Evolutionary conservation across 805 yeast species (phyloP).

Genomic region (Maudiozyma barnettii): DNA sequence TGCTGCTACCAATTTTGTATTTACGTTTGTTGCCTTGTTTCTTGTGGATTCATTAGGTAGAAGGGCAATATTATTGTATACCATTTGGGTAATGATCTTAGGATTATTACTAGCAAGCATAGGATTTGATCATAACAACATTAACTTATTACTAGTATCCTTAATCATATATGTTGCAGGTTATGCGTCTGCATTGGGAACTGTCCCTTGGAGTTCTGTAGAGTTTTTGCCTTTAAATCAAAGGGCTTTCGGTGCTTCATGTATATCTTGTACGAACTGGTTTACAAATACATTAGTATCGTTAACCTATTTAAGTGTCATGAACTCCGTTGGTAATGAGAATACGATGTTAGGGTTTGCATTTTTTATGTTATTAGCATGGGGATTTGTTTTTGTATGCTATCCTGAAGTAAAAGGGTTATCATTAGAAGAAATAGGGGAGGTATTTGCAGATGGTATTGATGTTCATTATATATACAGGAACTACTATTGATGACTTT

Average conservation of each 20-base stretch:
- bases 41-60: conserved; percentile 45
- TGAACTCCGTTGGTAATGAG: conserved; percentile 23
- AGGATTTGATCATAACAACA: conserved; percentile 19
- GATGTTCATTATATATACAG: conserved; percentile 31
- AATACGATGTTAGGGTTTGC: conserved; percentile 31
- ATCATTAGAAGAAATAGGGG: conserved; percentile 35
- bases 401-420: conserved; percentile 40
- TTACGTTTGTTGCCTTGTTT: conserved; percentile 44
- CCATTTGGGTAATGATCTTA: conserved; percentile 33
- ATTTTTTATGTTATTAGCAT: conserved; percentile 26
- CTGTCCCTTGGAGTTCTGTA: conserved; percentile 38
- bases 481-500: conserved; percentile 17
- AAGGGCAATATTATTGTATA: conserved; percentile 34
- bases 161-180: conserved; percentile 33
- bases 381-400: conserved; percentile 33
- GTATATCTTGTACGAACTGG: conserved; percentile 38
- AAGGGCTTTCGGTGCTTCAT: conserved; percentile 35
- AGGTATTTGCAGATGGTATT: conserved; percentile 33
- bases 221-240: conserved; percentile 36
- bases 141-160: conserved; percentile 23
- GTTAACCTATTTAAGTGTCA: conserved; percentile 29
- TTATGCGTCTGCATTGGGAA: conserved; percentile 37
- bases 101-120: conserved; percentile 28
- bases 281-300: conserved; percentile 32
- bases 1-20: conserved; percentile 45